phyloP scores from a whole-genome alignment of 805 yeast species.

The Metschnikowia vanudenii region DNA sequence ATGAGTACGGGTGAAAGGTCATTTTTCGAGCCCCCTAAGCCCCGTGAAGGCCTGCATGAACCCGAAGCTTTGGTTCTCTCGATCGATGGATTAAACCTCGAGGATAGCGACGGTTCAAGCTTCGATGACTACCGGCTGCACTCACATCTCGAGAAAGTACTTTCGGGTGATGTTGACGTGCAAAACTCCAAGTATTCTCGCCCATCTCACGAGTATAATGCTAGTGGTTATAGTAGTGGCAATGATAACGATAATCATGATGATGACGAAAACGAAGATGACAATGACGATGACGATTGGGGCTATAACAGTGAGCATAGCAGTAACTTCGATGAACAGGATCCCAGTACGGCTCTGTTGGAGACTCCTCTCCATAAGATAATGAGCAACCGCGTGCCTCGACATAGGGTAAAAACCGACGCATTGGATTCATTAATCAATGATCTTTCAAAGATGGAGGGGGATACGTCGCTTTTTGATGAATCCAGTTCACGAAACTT shows the following conservation, averaged over 20 bases:
- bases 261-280: too few relatives aligned
- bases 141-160: not conserved
- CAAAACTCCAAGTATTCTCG: not conserved
- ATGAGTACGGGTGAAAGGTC: slow-evolving; percentile 10
- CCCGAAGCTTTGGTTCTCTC: slow-evolving; percentile 17
- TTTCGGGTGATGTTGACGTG: not conserved
- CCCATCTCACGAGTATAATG: too few relatives aligned
- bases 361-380: slow-evolving; percentile 1
- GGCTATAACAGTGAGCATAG: slow-evolving; percentile 26
- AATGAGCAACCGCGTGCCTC: slow-evolving; percentile 5
- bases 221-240: too few relatives aligned
- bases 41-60: not conserved
- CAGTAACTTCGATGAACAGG: slow-evolving; percentile 16
- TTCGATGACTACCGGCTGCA: slow-evolving; percentile 6
- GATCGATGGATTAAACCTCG: slow-evolving; percentile 16
- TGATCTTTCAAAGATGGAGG: slow-evolving; percentile 30
- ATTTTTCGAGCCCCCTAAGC: not conserved
- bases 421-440: slow-evolving; percentile 39
- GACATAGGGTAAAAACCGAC: slow-evolving; percentile 23
- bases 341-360: not conserved
- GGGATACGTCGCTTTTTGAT: slow-evolving; percentile 4
- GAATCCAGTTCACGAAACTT: not conserved
- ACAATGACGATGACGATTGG: slow-evolving; percentile 25
- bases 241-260: too few relatives aligned
- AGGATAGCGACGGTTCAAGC: slow-evolving; percentile 14